Evolutionary conservation across 2,329 filamentous ascomycete species (phyloP), one percentile per base, ranked within the genome.

Genomic region (Sporothrix schenckii): DNA sequence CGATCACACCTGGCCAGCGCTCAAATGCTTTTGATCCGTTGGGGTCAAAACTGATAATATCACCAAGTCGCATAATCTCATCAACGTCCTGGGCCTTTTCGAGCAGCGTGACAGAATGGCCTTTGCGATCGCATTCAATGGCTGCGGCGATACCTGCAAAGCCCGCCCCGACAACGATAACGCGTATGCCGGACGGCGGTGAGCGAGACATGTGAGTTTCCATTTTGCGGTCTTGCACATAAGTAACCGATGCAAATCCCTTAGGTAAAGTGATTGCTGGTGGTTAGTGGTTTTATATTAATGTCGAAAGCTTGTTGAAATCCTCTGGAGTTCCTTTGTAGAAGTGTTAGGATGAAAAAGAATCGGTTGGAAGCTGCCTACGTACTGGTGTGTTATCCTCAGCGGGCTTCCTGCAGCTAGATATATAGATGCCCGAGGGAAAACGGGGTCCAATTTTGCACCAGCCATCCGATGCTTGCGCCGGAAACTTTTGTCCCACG

Each of bases 71-170:
- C 73, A 81, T 81, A 68, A 82, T 79, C 73, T 80, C 79, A 0
- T 80, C 78, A 71, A 83, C 71, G 65, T 73, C 70, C 27, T 49
- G 39, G 24, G 68, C 81, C 44, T 82, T 83, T 72, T 85, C 84
- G 30, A 83, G 77, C 24, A 83, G 78, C 52, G 76, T 78, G 73
- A 76, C 84, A 3, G 78, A 77, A 75, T 87, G 85, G 7, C 86
- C 86, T 74, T 88, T 86, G 56, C 84, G 82, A 61, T 83, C 80
- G 75, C 85, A 87, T 76, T 88, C 86, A 72, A 89, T 87, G 52
- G 86, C 86, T 13, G 86, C 85, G 19, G 86, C 84, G 16, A 88
- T 81, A 24, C 87, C 87, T 49, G 85, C 86, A 71, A 88, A 88
- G n/a, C 86, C 86, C 74, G 80, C 81, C 34, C 84, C 84, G 16